Evolutionary conservation across 495 filamentous ascomycete genomes (phyloP).

Genomic region (Usnea hakonensis): DNA sequence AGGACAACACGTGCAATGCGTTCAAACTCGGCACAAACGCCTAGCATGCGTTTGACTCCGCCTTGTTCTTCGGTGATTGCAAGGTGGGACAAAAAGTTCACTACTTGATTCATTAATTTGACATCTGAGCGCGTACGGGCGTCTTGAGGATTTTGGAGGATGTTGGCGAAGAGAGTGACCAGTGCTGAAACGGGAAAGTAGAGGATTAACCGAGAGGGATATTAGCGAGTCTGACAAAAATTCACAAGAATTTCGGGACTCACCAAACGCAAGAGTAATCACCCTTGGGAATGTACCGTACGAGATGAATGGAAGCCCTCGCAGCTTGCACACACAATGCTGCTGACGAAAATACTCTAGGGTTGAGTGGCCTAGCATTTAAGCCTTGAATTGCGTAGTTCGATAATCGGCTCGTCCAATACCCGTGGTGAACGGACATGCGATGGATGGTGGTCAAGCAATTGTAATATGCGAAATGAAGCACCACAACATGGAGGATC

Average conservation of each 20-base stretch:
- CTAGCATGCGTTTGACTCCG: constrained; percentile 85
- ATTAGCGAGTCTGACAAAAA: background rate
- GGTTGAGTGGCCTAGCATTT: constrained; percentile 84
- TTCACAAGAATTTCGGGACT: constrained; percentile 28
- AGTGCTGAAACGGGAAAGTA: constrained; percentile 96
- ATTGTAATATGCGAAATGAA: constrained; percentile 98
- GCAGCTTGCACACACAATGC: constrained; percentile 87
- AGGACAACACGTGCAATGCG: constrained; percentile 88
- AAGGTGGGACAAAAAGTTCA: constrained; percentile 78
- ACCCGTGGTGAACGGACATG: constrained; percentile 96
- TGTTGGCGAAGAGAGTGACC: constrained; percentile 93
- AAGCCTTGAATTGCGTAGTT: constrained; percentile 92
- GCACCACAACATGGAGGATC: constrained; percentile 81
- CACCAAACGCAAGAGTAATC: constrained; percentile 95
- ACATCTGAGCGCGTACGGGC: constrained; percentile 80
- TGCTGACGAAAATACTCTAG: constrained; percentile 88
- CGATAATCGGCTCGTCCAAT: constrained; percentile 92
- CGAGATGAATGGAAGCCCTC: constrained; percentile 82
- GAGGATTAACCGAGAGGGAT: constrained; percentile 67
- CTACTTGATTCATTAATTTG: constrained; percentile 83
- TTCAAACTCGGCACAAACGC: constrained; percentile 89
- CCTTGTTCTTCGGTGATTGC: constrained; percentile 69
- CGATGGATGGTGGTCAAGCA: constrained; percentile 95
- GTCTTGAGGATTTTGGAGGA: constrained; percentile 92
- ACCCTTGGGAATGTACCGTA: constrained; percentile 92